Evolutionary conservation across 2,329 filamentous ascomycete species (phyloP).

Genomic region (Botrytis cinerea): DNA sequence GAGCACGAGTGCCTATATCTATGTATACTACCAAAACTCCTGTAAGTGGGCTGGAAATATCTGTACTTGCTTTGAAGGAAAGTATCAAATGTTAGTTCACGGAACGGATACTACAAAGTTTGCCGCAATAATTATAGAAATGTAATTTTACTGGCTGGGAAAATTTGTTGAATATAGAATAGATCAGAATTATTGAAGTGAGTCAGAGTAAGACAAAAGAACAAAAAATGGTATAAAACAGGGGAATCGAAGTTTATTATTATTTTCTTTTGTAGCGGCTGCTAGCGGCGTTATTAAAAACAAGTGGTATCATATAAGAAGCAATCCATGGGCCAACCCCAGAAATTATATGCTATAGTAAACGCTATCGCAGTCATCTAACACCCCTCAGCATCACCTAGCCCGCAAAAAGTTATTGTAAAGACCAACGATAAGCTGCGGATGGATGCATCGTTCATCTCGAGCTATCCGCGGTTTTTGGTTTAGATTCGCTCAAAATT

Average conservation of each 20-base stretch:
- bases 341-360: background rate
- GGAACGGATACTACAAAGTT: background rate
- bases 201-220: background rate
- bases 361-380: background rate
- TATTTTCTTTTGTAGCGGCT: background rate
- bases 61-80: no score
- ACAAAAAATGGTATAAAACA: background rate
- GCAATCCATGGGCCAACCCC: background rate
- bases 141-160: background rate
- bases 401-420: background rate
- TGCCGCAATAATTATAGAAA: background rate
- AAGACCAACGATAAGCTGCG: background rate
- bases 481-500: background rate
- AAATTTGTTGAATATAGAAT: background rate
- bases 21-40: no score
- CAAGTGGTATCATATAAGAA: background rate
- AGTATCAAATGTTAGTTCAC: no score
- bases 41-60: no score
- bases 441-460: background rate
- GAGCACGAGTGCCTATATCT: no score
- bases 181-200: background rate
- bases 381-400: background rate
- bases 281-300: background rate
- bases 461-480: background rate
- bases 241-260: background rate